Evolutionary conservation across 345 rosid species (phyloP), one percentile per base, ranked within the genome.

Genomic region (Moricandia arvensis): DNA sequence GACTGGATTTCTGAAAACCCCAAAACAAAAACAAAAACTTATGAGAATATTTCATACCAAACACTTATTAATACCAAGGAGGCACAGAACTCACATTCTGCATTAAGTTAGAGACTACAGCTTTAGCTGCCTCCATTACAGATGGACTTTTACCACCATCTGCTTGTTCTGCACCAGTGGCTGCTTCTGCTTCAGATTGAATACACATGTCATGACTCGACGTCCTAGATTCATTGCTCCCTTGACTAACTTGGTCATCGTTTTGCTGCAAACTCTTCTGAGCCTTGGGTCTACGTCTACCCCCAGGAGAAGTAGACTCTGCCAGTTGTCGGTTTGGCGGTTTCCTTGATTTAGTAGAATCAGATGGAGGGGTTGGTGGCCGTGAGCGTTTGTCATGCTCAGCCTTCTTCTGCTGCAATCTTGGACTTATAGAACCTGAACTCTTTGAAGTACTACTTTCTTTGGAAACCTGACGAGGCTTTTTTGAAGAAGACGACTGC

Each of bases 341-440:
- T 79, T 86, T 87, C 82, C 85, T 85, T 59, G 90, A 78, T 78
- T 83, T 90, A 60, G 65, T 85, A 49, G 84, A 77, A 83, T 89
- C 93, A 79, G 90, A 78, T 7, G 93, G 93, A 73, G 92, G 90
- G 9, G 95, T 86, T 31, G 97, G 98, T 27, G 98, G 92, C 35
- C 96, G 86, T 65, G 96, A 87, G 54, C 82, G 89, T 81, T 81
- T 89, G 76, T 91, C 93, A 45, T 79, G 64, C 67, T 90, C 96
- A 63, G 80, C 73, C 77, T 87, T 94, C 85, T 83, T 91, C 80
- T 85, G 97, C 79, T 84, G 96, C 81, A 89, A 74, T 74, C 97
- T 88, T 35, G 92, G 96, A 85, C 93, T 91, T 51, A 86, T 83
- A 57, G 93, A 87, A 43, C 92, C 91, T 9, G 87, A 84, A 76